Evolutionary conservation across 768 basidiomycete genomes (phyloP).

Genomic region (Rossbeevera mucosa): DNA sequence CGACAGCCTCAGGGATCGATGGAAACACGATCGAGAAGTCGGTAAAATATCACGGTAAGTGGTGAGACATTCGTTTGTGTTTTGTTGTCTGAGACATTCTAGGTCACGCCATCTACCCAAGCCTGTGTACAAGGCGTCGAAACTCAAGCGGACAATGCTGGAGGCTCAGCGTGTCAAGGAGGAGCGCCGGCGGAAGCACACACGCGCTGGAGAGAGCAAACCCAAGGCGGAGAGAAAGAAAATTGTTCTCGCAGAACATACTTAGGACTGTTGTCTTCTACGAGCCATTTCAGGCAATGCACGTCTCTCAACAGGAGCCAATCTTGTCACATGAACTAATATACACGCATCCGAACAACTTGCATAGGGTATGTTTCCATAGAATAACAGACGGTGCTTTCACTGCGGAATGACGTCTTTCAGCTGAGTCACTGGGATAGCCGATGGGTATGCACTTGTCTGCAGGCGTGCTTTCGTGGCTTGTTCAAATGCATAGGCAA

Average conservation of each 20-base stretch:
- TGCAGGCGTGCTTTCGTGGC: constrained; percentile 49
- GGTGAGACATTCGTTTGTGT: not conserved
- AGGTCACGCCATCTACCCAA: constrained; percentile 85
- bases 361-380: constrained; percentile 3
- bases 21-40: constrained; percentile 82
- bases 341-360: constrained; percentile 1
- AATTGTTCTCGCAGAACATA: constrained; percentile 76
- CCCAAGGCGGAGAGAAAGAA: constrained; percentile 92
- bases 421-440: constrained; percentile 53
- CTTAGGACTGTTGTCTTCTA: constrained; percentile 20
- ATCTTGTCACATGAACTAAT: not conserved
- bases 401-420: constrained; percentile 28
- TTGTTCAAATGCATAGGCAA: constrained; percentile 65
- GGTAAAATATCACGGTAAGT: constrained; percentile 74
- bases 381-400: constrained; percentile 2
- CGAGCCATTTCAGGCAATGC: constrained; percentile 5
- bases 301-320: not conserved
- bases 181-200: constrained; percentile 86
- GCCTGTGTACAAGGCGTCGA: constrained; percentile 81
- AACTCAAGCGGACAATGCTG: constrained; percentile 90
- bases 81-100: constrained; percentile 2
- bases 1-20: constrained; percentile 79
- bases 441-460: constrained; percentile 45
- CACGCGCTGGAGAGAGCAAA: constrained; percentile 78
- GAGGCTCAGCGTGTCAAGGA: constrained; percentile 89